A percentile compares a stretch with the other conserved stretches of the same genome.
Evolutionary conservation across 768 basidiomycete genomes (phyloP).

Genomic region (Macrolepiota fuliginosa): DNA sequence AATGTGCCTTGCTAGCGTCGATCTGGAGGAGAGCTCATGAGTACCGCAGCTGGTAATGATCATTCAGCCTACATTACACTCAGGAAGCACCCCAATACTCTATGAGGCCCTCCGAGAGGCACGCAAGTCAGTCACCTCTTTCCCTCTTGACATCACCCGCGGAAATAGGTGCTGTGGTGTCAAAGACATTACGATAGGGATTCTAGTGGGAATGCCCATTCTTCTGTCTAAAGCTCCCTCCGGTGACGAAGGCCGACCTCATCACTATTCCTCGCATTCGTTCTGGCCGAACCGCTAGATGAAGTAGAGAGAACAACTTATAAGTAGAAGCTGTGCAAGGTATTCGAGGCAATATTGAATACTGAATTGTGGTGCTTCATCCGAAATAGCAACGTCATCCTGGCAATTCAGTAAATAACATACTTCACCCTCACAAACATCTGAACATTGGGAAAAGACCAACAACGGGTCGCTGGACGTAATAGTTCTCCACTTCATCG

Average conservation of each 20-base stretch:
- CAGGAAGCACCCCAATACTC: not conserved
- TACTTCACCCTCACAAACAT: not conserved
- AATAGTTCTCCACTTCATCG: constrained; percentile 20
- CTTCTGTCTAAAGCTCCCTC: not conserved
- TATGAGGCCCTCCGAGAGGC: not conserved
- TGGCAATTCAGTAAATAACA: not conserved
- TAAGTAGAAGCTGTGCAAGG: not conserved
- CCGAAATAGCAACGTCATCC: not conserved
- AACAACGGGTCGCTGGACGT: not conserved
- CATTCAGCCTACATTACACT: not conserved
- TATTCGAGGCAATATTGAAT: not conserved
- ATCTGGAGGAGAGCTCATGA: not conserved
- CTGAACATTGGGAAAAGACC: not conserved
- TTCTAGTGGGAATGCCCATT: not conserved
- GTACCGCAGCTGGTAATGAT: not conserved
- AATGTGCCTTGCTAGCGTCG: not conserved
- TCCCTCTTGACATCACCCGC: not conserved
- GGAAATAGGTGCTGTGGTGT: not conserved
- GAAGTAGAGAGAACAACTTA: not conserved
- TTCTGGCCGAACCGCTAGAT: not conserved
- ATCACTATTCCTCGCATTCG: not conserved
- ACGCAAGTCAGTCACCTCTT: not conserved
- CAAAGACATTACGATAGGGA: not conserved
- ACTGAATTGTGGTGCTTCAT: not conserved
- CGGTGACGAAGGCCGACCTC: not conserved